phyloP scores from a whole-genome alignment of 306 rosid genomes.

The Carpinus fangiana region DNA sequence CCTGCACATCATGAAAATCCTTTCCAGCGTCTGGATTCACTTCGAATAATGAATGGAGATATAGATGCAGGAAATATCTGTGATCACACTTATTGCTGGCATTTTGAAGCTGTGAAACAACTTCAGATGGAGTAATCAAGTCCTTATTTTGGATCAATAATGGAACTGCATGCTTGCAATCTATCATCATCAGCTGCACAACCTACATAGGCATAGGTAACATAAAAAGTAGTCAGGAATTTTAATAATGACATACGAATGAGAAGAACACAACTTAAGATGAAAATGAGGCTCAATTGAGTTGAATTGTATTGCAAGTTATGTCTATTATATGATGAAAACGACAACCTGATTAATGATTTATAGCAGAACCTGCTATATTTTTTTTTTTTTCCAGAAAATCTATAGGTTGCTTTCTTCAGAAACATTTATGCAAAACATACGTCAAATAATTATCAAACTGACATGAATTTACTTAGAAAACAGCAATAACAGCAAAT shows the following conservation, averaged over 20 bases:
- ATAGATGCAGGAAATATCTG: slow-evolving; percentile 73
- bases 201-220: slow-evolving; percentile 50
- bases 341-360: slow-evolving; percentile 5
- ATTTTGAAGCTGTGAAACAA: slow-evolving; percentile 68
- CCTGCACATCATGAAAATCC: slow-evolving; percentile 98
- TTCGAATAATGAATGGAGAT: slow-evolving; percentile 93
- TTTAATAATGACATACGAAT: slow-evolving; percentile 6
- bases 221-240: slow-evolving; percentile 27
- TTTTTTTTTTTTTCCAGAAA: neutral
- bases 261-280: slow-evolving; percentile 18
- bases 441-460: neutral
- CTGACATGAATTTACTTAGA: neutral
- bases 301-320: slow-evolving; percentile 21
- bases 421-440: slow-evolving; percentile 10
- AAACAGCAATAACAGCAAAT: slow-evolving; percentile 15
- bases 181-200: slow-evolving; percentile 88
- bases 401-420: slow-evolving; percentile 16
- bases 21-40: slow-evolving; percentile 87
- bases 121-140: slow-evolving; percentile 68
- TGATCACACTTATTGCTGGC: slow-evolving; percentile 55
- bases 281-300: slow-evolving; percentile 19
- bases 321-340: slow-evolving; percentile 19
- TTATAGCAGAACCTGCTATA: slow-evolving; percentile 6
- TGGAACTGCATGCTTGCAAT: slow-evolving; percentile 87
- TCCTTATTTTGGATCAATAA: slow-evolving; percentile 76